Conservation (phyloP, 2,329 filamentous ascomycete species). For the Trichoderma atroviride region DNA sequence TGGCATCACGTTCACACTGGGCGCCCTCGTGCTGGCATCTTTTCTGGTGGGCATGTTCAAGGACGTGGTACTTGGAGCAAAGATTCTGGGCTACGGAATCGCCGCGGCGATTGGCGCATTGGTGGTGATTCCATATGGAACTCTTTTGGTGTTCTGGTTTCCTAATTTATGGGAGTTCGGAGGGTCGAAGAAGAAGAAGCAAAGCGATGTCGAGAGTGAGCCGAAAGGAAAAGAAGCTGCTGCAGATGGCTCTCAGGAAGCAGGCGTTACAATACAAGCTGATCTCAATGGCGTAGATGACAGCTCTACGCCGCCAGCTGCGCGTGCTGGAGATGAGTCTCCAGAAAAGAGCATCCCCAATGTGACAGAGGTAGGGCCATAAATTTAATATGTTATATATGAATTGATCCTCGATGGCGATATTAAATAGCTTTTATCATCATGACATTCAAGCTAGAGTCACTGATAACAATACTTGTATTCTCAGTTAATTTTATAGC, state of each 20-base stretch:
- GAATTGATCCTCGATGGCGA: neutral
- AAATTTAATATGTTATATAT: neutral
- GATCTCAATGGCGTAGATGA: neutral
- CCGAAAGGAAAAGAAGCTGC: neutral
- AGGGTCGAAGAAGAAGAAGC: neutral
- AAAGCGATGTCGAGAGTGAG: neutral
- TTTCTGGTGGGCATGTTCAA: neutral
- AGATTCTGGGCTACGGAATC: neutral
- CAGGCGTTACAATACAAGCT: neutral
- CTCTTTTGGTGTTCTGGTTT: neutral
- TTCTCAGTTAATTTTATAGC: neutral
- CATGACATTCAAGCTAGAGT: neutral
- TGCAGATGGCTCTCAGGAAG: neutral
- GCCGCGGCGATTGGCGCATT: neutral
- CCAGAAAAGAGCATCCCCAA: neutral
- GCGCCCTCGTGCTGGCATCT: neutral
- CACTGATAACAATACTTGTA: neutral
- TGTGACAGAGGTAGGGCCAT: neutral
- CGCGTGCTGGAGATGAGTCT: neutral
- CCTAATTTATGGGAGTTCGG: neutral
- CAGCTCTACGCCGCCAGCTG: neutral
- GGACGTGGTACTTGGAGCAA: neutral
- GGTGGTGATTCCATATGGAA: neutral
- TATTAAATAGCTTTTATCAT: neutral
- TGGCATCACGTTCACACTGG: neutral